A percentile compares a stretch with the other conserved stretches of the same genome.
phyloP scores from a whole-genome alignment of 1,284 basidiomycete genomes.

The Melampsora americana region DNA sequence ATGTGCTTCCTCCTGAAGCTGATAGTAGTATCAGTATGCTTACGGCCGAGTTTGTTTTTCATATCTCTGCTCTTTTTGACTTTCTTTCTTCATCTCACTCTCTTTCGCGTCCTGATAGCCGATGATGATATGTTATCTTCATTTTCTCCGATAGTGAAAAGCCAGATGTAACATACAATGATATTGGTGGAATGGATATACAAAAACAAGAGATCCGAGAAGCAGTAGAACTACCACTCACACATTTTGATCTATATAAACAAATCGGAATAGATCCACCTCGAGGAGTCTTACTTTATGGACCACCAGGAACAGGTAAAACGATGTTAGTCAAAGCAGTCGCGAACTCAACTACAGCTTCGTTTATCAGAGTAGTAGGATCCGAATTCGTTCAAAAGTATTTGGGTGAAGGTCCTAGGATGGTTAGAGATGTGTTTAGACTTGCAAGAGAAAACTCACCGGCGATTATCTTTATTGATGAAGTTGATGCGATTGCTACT shows the following conservation, averaged over 20 bases:
- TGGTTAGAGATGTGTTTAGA: slow-evolving; percentile 82
- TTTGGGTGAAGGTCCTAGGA: slow-evolving; percentile 55
- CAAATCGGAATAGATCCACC: slow-evolving; percentile 50
- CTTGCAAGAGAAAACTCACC: slow-evolving; percentile 77
- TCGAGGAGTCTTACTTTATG: slow-evolving; percentile 53
- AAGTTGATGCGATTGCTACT: slow-evolving; percentile 92
- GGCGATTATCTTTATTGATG: slow-evolving; percentile 83
- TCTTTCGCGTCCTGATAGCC: background rate
- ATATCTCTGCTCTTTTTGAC: background rate
- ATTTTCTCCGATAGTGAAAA: background rate
- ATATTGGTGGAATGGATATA: slow-evolving; percentile 80
- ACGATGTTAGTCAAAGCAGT: slow-evolving; percentile 52
- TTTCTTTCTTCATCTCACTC: too few species aligned
- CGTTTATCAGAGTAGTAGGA: slow-evolving; percentile 53
- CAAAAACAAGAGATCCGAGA: slow-evolving; percentile 86
- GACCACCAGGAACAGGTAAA: slow-evolving; percentile 54
- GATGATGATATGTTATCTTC: too few species aligned
- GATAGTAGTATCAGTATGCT: slow-evolving; percentile 96
- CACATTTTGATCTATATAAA: slow-evolving; percentile 84
- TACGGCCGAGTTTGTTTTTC: slow-evolving; percentile 62
- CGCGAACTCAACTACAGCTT: slow-evolving; percentile 49
- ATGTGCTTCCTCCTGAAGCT: slow-evolving; percentile 96
- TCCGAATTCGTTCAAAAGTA: slow-evolving; percentile 51
- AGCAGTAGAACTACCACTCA: slow-evolving; percentile 90
- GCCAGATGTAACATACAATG: slow-evolving; percentile 56